Evolutionary conservation across 1,284 basidiomycete species (phyloP).

Genomic region (Exobasidium cylindrosporum): DNA sequence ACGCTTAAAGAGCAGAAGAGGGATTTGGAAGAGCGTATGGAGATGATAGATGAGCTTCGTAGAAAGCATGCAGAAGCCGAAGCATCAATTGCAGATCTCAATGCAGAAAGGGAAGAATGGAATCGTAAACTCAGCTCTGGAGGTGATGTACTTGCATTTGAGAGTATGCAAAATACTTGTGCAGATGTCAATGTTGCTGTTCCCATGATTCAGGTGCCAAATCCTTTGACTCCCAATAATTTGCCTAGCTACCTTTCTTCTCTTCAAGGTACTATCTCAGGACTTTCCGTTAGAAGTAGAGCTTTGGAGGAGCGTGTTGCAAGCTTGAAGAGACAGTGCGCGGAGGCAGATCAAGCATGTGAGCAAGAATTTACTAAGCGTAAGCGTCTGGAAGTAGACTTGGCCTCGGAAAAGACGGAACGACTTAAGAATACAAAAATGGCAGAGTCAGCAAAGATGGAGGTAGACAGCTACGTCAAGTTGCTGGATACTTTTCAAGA

Average conservation of each 20-base stretch:
- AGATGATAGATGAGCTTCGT: conserved; percentile 30
- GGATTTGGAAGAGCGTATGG: conserved; percentile 34
- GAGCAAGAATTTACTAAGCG: conserved; percentile 18
- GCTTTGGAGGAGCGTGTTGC: conserved; percentile 22
- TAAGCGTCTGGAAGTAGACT: conserved; percentile 9
- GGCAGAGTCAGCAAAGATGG: background rate
- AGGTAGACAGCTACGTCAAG: conserved; percentile 29
- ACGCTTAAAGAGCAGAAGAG: conserved; percentile 49
- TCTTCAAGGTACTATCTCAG: conserved; percentile 33
- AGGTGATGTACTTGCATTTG: background rate
- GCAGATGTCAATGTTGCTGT: background rate
- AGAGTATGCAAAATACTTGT: background rate
- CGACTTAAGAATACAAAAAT: background rate
- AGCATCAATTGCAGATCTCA: conserved; percentile 33
- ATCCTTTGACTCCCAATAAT: conserved; percentile 21
- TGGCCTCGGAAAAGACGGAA: conserved; percentile 19
- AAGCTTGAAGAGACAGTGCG: conserved; percentile 29
- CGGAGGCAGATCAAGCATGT: conserved; percentile 28
- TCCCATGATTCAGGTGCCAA: conserved; percentile 16
- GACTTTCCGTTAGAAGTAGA: conserved; percentile 26
- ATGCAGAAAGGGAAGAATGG: conserved; percentile 32
- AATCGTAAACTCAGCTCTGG: background rate
- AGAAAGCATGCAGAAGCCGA: conserved; percentile 32
- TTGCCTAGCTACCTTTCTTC: conserved; percentile 33
- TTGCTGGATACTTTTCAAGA: conserved; percentile 35